These are phyloP conservation scores for Pulveroboletus sp. DNA, from an alignment of 768 basidiomycete species.

Conservation along the genomic window DNA sequence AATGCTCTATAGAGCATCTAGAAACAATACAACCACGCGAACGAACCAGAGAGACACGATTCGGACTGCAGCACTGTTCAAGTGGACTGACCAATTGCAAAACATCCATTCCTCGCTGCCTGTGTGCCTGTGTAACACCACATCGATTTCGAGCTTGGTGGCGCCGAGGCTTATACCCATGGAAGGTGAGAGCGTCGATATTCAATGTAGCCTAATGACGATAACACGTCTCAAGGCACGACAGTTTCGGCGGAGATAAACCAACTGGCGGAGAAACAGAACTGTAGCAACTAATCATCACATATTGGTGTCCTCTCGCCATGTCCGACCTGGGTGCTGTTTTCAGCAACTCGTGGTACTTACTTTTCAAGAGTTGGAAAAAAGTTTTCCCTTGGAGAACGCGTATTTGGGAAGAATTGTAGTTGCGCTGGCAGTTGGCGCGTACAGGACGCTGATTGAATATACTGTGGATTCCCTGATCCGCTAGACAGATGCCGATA, in stretches of 20 bases:
- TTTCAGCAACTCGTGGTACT: too few species aligned
- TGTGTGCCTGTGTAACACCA: background rate
- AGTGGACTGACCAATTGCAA: background rate
- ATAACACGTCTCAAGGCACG: background rate
- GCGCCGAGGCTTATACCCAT: background rate
- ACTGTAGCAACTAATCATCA: background rate
- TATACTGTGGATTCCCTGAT: too few species aligned
- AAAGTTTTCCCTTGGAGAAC: too few species aligned
- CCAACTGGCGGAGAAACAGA: background rate
- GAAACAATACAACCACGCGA: background rate
- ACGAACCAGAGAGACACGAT: background rate
- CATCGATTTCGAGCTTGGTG: background rate
- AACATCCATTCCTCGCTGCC: background rate
- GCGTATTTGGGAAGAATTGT: too few species aligned
- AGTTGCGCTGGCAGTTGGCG: too few species aligned
- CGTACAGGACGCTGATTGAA: too few species aligned
- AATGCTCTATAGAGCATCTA: background rate
- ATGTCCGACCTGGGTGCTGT: background rate
- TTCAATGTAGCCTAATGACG: background rate
- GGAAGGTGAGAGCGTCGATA: background rate
- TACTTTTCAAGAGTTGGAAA: too few species aligned
- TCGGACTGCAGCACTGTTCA: background rate
- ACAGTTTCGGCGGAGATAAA: background rate
- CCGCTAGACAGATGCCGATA: background rate
- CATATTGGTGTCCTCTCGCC: too few species aligned